These are phyloP conservation scores for Ballota nigra DNA, from an alignment of 257 asterid genomes.

Conservation along the genomic window DNA sequence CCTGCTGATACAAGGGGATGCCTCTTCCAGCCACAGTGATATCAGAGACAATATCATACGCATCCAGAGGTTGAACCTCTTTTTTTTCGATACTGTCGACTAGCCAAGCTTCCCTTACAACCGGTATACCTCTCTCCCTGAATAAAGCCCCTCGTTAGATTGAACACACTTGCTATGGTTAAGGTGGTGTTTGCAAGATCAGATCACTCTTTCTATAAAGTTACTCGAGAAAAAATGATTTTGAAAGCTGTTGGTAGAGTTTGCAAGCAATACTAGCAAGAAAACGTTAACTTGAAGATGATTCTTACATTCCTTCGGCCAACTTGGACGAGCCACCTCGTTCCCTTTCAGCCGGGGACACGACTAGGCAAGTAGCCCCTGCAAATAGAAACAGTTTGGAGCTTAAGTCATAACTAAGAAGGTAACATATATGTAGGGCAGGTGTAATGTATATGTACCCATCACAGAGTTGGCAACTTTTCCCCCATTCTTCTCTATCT, in stretches of 20 bases:
- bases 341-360: constrained; percentile 67
- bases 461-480: constrained; percentile 61
- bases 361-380: constrained; percentile 76
- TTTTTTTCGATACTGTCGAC: constrained; percentile 58
- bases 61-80: constrained; percentile 48
- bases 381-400: neutral
- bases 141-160: neutral
- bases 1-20: constrained; percentile 63
- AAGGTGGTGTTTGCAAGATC: too few relatives aligned
- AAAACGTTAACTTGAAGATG: neutral
- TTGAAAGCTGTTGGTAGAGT: too few relatives aligned
- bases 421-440: too few relatives aligned
- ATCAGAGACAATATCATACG: constrained; percentile 64
- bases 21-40: constrained; percentile 54
- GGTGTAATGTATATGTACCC: constrained; percentile 46
- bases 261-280: neutral
- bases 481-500: constrained; percentile 81
- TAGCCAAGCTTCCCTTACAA: constrained; percentile 84
- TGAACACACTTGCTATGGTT: neutral
- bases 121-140: constrained; percentile 72
- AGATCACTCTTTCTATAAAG: too few relatives aligned
- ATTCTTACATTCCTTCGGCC: constrained; percentile 75
- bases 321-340: constrained; percentile 76
- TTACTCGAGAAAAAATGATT: too few relatives aligned
- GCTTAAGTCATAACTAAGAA: neutral